These are phyloP conservation scores for Dalechampia spathulata DNA, from an alignment of 441 rosid genomes.

Conservation along the genomic window DNA sequence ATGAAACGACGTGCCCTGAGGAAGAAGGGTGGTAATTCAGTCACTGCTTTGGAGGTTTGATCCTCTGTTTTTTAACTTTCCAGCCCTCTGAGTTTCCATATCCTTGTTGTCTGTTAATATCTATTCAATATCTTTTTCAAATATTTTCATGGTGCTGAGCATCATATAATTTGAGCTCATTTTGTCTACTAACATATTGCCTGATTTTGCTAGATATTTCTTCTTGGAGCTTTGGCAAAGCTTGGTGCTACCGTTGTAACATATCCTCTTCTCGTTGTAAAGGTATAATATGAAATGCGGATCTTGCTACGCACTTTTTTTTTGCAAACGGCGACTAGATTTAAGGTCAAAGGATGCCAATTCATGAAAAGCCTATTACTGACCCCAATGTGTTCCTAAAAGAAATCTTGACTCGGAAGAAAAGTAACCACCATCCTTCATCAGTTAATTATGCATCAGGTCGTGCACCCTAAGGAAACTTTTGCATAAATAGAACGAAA, in stretches of 20 bases:
- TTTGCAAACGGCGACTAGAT: neutral
- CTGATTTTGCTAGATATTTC: conserved; percentile 50
- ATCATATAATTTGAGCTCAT: neutral
- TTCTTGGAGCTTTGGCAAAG: conserved; percentile 94
- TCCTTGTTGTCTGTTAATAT: neutral
- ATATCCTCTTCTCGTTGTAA: conserved; percentile 89
- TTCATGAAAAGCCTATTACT: no score
- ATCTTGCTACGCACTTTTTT: neutral
- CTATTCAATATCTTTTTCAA: neutral
- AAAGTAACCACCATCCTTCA: no score
- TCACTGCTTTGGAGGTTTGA: conserved; percentile 77
- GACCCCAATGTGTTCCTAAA: no score
- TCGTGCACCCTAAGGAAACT: no score
- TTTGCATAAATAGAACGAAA: no score
- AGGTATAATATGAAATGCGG: conserved; percentile 34
- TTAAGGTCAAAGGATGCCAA: no score
- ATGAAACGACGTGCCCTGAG: conserved; percentile 45
- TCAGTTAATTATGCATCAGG: no score
- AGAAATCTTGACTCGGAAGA: no score
- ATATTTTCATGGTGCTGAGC: neutral
- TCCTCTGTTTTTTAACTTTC: conserved; percentile 5
- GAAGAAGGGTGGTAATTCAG: conserved; percentile 42
- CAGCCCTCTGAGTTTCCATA: neutral
- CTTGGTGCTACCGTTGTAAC: conserved; percentile 92
- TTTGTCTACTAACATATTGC: conserved; percentile 12